Percentiles rank a stretch among this genome's conserved stretches.
Conservation (phyloP, 2,329 filamentous ascomycete species). For the Emmonsiellopsis sp. region DNA sequence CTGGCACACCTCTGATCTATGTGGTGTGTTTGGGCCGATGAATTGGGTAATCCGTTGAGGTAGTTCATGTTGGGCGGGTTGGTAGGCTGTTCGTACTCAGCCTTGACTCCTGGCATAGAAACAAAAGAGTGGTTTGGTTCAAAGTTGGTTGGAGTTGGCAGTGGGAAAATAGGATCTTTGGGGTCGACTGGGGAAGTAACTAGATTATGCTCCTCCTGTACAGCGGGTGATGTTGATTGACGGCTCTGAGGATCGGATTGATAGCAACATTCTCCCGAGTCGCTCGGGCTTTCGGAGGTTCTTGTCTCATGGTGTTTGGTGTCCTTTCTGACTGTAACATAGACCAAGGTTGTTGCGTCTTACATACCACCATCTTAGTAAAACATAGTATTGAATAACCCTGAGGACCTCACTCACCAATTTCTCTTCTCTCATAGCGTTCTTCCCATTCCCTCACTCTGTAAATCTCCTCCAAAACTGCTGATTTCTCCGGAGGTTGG, state of each 20-base stretch:
- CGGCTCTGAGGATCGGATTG: too few relatives aligned
- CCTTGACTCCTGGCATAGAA: slow-evolving; percentile 3
- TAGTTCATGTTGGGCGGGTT: slow-evolving; percentile 20
- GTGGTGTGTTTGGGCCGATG: neutral
- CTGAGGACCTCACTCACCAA: slow-evolving; percentile 23
- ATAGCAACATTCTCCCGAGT: too few relatives aligned
- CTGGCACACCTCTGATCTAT: slow-evolving; percentile 14
- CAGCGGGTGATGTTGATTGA: slow-evolving; percentile 11
- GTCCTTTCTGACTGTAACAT: slow-evolving; percentile 15
- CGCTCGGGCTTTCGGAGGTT: slow-evolving; percentile 16
- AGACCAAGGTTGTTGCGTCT: slow-evolving; percentile 29
- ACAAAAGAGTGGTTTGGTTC: slow-evolving; percentile 15
- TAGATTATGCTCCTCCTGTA: slow-evolving; percentile 20
- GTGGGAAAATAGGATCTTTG: slow-evolving; percentile 17
- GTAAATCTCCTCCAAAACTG: slow-evolving; percentile 34
- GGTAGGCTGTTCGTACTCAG: slow-evolving; percentile 22
- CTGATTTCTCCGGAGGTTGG: slow-evolving; percentile 25
- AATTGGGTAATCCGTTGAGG: slow-evolving; percentile 14
- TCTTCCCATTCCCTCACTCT: slow-evolving; percentile 32
- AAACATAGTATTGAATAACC: neutral
- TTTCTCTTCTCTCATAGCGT: slow-evolving; percentile 32
- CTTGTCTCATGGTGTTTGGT: slow-evolving; percentile 2
- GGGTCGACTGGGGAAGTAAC: slow-evolving; percentile 14
- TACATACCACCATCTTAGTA: neutral
- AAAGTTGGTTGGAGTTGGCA: slow-evolving; percentile 18